Conservation (phyloP, 31 red algal genomes). For the Porphyra umbilicalis region DNA sequence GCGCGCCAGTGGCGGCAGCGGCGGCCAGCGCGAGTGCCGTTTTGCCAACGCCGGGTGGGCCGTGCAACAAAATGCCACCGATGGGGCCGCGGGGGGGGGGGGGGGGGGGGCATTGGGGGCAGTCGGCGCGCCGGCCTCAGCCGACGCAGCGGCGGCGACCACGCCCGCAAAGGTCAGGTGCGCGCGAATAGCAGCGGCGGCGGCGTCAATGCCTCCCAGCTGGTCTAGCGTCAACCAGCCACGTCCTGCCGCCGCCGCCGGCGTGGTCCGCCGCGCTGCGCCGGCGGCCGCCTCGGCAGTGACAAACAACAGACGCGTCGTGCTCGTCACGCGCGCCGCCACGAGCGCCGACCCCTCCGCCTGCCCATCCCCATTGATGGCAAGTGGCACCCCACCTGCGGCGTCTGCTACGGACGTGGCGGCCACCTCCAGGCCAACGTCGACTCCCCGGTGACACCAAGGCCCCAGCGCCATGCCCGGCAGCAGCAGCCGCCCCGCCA, state of each 20-base stretch:
- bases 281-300: neutral
- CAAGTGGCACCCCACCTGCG: too few relatives aligned
- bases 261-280: too few relatives aligned
- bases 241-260: too few relatives aligned
- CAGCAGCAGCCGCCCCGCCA: neutral
- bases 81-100: neutral
- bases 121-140: too few relatives aligned
- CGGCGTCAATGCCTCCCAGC: neutral
- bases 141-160: neutral
- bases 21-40: conserved; percentile 44
- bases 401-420: neutral
- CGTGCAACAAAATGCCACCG: conserved; percentile 59
- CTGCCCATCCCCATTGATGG: too few relatives aligned
- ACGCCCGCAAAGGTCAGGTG: neutral
- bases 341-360: neutral
- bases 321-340: neutral
- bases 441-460: neutral
- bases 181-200: neutral
- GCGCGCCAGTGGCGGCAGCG: neutral
- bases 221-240: neutral
- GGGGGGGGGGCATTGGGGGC: neutral
- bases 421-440: neutral
- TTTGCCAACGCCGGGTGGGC: conserved; percentile 75
- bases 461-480: neutral
- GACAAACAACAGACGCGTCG: neutral